Base-by-base conservation (phyloP, 2,329 filamentous ascomycete genomes). In the Phialophora expanda region DNA sequence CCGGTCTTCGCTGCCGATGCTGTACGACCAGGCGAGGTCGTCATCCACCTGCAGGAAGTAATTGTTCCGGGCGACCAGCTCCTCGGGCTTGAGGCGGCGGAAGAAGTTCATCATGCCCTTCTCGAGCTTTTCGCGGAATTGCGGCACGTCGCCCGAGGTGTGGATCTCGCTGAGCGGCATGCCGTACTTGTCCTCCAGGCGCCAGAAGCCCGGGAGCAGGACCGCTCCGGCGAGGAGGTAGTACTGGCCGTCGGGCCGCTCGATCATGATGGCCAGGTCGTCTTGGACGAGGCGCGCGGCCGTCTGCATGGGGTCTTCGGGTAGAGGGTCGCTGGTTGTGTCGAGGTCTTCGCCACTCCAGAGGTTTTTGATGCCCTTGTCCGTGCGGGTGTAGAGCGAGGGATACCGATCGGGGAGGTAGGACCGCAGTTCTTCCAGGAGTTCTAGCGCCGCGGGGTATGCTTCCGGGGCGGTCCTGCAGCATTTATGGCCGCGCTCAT, bases 31-130 rank as follows among this genome's bases (percentile, higher is more conserved):
- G 0, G 89, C 82, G 1, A 96, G 81, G 4, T 84, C 78, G 64
- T 93, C 90, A 74, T 96, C 92, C 0, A 95, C 91, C 78, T 96
- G 92, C 69, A 96, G 85, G 80, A 96, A 96, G 78, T 95, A 96
- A 75, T 95, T 94, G 75, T 93, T 92, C 65, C 91, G 83, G 22
- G 87, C 72, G 26, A 90, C 85, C 0, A 87, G 84, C 53, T 87
- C 86, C 50, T 92, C 87, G 0, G 89, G 89, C 73, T 85, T 83
- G 0, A 95, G 76, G 0, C 92, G 81, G 0, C 86, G 82, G 80
- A 96, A 95, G 80, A 96, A 93, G 75, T 90, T 92, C 79, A 85
- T 84, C 90, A 93, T 94, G 12, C 90, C 89, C 66, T 87, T 88
- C 74, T 93, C 88, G 11, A 94, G 80, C 74, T 91, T 92, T 71